phyloP scores from a whole-genome alignment of 2,329 filamentous ascomycete species.

The Nigrograna mackinnonii region DNA sequence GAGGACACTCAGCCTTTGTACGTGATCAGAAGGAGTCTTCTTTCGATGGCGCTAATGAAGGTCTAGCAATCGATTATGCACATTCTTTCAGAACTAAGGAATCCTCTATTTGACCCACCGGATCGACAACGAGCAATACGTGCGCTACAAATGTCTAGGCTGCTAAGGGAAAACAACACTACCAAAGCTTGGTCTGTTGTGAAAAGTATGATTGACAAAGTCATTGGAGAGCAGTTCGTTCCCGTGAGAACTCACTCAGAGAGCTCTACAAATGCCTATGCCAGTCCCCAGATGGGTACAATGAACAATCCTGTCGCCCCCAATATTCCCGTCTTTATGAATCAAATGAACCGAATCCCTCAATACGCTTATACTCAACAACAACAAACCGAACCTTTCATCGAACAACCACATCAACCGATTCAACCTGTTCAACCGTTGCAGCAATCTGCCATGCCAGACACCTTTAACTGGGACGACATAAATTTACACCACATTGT shows the following conservation, averaged over 20 bases:
- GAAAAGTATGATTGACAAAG: conserved; percentile 42
- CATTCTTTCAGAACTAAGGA: conserved; percentile 42
- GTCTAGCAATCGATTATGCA: conserved; percentile 33
- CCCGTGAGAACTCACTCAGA: conserved; percentile 18
- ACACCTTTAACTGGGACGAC: conserved; percentile 31
- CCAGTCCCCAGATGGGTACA: conserved; percentile 9
- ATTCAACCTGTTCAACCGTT: conserved; percentile 11
- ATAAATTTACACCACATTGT: conserved; percentile 39
- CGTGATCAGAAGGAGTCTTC: too few species aligned
- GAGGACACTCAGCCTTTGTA: conserved; percentile 12
- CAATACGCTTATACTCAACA: conserved; percentile 11
- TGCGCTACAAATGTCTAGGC: conserved; percentile 34
- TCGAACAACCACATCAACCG: conserved; percentile 7
- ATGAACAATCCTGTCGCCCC: conserved; percentile 6
- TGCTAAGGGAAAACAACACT: conserved; percentile 35
- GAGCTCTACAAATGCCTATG: conserved; percentile 13
- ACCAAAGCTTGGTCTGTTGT: conserved; percentile 42
- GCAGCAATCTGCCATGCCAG: not conserved
- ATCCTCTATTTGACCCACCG: conserved; percentile 36
- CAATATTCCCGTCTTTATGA: conserved; percentile 5
- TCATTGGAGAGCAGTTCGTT: conserved; percentile 26
- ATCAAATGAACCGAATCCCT: conserved; percentile 10
- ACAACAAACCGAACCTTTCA: conserved; percentile 1
- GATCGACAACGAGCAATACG: conserved; percentile 38
- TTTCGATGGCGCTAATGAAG: not conserved